Percentiles rank a stretch among this genome's conserved stretches.
phyloP scores from a whole-genome alignment of 768 basidiomycete genomes.

The Rhizopogon sp. region DNA sequence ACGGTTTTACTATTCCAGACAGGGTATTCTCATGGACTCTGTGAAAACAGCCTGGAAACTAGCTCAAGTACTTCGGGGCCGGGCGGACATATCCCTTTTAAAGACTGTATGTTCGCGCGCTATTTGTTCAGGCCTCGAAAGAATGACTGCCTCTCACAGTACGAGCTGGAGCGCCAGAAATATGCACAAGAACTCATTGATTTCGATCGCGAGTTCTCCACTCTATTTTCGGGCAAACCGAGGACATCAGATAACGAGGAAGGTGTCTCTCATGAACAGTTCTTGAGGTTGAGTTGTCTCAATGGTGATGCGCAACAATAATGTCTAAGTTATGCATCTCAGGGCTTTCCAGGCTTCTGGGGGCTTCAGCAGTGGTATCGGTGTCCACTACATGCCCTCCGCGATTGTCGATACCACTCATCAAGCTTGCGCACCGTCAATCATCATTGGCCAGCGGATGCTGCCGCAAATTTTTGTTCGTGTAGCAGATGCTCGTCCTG shows the following conservation, averaged over 20 bases:
- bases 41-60: constrained; percentile 39
- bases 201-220: constrained; percentile 63
- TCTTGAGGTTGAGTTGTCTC: constrained; percentile 24
- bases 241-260: constrained; percentile 36
- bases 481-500: constrained; percentile 30
- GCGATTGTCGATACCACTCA: constrained; percentile 27
- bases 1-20: background rate
- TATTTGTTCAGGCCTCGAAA: background rate
- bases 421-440: constrained; percentile 25
- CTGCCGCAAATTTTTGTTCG: constrained; percentile 30
- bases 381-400: constrained; percentile 36
- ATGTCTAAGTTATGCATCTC: background rate
- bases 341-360: constrained; percentile 35
- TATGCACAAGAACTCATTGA: constrained; percentile 70
- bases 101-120: constrained; percentile 30
- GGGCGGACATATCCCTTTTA: constrained; percentile 32
- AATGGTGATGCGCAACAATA: background rate
- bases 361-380: constrained; percentile 32
- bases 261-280: constrained; percentile 30
- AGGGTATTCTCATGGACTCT: background rate
- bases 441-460: constrained; percentile 36
- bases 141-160: constrained; percentile 33
- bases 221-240: constrained; percentile 67
- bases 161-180: constrained; percentile 61
- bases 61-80: constrained; percentile 38